These are phyloP conservation scores for Trichomonascus vanleenenianus DNA, from an alignment of 805 yeast species.

Conservation along the genomic window DNA sequence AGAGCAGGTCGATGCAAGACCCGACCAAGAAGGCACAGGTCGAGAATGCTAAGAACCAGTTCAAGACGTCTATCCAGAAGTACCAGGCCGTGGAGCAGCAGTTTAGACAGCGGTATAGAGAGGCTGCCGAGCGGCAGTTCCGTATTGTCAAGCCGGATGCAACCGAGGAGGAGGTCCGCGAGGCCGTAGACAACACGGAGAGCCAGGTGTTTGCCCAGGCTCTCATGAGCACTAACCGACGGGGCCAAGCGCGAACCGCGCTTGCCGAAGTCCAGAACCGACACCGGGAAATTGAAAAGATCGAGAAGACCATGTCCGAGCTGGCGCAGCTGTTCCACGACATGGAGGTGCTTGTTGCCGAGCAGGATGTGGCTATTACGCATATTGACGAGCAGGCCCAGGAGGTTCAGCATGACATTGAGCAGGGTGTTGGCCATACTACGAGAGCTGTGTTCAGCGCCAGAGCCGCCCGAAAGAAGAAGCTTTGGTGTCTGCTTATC, in stretches of 20 bases:
- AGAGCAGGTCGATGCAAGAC: constrained; percentile 46
- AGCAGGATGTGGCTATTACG: constrained; percentile 84
- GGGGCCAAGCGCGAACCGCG: constrained; percentile 82
- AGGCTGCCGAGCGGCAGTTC: constrained; percentile 89
- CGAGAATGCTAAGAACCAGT: constrained; percentile 76
- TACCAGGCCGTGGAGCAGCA: constrained; percentile 81
- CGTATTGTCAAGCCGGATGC: constrained; percentile 50
- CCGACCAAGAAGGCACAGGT: constrained; percentile 83
- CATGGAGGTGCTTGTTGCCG: constrained; percentile 92
- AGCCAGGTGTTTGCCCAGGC: constrained; percentile 95
- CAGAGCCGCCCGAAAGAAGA: constrained; percentile 83
- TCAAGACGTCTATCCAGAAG: constrained; percentile 78
- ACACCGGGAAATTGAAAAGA: constrained; percentile 88
- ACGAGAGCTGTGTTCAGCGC: constrained; percentile 85
- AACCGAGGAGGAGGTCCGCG: constrained; percentile 72
- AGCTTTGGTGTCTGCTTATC: constrained; percentile 74
- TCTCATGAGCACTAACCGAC: constrained; percentile 30
- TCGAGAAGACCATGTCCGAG: constrained; percentile 94
- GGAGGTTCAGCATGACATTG: constrained; percentile 82
- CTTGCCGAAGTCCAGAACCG: constrained; percentile 92
- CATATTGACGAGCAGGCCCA: constrained; percentile 74
- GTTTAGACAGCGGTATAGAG: constrained; percentile 74
- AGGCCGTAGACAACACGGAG: constrained; percentile 72
- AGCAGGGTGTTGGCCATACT: constrained; percentile 91
- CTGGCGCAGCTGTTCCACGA: constrained; percentile 90